Base-by-base conservation (phyloP, 257 asterid species). In the Sherardia arvensis region DNA sequence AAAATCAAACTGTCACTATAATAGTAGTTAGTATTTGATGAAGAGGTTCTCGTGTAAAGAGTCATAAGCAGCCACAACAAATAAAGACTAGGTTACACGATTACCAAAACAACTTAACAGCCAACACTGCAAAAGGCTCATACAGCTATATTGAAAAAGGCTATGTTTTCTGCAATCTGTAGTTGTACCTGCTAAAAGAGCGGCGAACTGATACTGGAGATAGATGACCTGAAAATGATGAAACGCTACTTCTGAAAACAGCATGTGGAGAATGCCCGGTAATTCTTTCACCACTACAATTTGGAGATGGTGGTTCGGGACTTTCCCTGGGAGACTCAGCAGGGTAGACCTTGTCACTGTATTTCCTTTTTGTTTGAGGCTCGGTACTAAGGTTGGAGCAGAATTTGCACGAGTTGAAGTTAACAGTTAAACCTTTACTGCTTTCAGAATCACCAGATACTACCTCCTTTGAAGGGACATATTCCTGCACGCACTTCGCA, bases 271-370 rank as follows among this genome's bases (percentile, higher is more conserved):
- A 80, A 77, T 71, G 63, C 66, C 67, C 84, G 61, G 69, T 86
- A 70, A 81, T 73, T 66, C 76, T 68, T 78, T 85, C 97, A 73
- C 79, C 89, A 78, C 83, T 80, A 75, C 83, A 87, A 84, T 77
- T 71, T 36, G 97, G 95, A 68, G 96, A 89, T 21, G 82, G 84
- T 47, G 90, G 91, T 70, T 89, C 94, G 7, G 91, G 85, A 83
- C 85, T 81, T 74, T 71, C 79, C 64, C 87, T 78, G 1, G 95
- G 91, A 65, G 93, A 86, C 69, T 87, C 97, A 54, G 87, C 81
- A 43, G 97, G 97, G 74, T 87, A 68, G 66, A 92, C 61, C 79
- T 86, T 85, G 67, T 81, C 88, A 63, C 81, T 71, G 77, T 83
- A 77, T 71, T 67, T 85, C 69, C 75, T 73, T 55, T 70, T 75